Evolutionary conservation across 768 basidiomycete genomes (phyloP), one percentile per base, ranked within the genome.

Genomic region (Kwoniella heveanensis): DNA sequence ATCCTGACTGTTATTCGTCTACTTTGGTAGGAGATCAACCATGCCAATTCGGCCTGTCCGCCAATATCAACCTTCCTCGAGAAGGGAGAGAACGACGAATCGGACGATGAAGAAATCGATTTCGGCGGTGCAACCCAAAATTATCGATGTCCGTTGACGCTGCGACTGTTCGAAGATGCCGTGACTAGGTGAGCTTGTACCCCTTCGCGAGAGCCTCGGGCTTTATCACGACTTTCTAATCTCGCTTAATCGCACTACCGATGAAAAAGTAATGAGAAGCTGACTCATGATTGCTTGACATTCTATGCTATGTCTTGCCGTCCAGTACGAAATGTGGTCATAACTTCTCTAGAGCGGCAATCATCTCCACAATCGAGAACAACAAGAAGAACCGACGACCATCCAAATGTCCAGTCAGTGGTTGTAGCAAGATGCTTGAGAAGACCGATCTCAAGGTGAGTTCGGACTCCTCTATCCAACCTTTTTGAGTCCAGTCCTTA

Each of bases 71-170:
- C 59, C 13, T 76, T 70, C 61, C 60, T 79, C 30, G 67, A 67
- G 9, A 66, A 51, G 44, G 74, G 68, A 10, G 91, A 92, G 66
- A 87, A 85, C 29, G 77, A 73, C 30, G 90, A 88, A 57, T 90
- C 90, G 61, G 87, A 88, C 55, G 93, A 94, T 30, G 90, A 92
- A 56, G 94, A 96, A 13, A 80, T 98, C 30, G 89, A 92, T 79
- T 83, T 95, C 54, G 94, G 94, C 56, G 92, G 91, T 25, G 84
- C 88, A 27, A 89, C 87, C 6, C 89, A 90, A 73, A 88, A 87
- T 71, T 91, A 88, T 83, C 88, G 86, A 59, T 95, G 92, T 69
- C 93, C 92, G 1, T 81, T 98, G 54, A 87, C 89, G 0, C 82
- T 93, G 48, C 84, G 82, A 1, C 77, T 83, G 15, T 83, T 91